Evolutionary conservation across 352 stramenopile genomes (phyloP).

Genomic region (Phytophthora podocarpi): DNA sequence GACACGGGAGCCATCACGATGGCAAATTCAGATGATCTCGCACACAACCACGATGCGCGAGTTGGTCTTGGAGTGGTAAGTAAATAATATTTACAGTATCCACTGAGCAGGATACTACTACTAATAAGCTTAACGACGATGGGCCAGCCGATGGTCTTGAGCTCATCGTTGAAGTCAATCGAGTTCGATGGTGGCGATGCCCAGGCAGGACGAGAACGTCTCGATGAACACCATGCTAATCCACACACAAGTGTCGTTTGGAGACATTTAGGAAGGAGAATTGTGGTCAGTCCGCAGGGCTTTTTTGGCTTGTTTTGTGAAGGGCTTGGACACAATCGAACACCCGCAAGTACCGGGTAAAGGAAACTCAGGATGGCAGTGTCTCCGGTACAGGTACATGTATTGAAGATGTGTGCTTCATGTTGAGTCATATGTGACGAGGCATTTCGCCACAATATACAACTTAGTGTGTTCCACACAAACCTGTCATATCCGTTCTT

Average conservation of each 20-base stretch:
- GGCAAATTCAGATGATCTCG: conserved; percentile 86
- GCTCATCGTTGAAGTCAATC: conserved; percentile 97
- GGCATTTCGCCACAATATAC: too few species aligned
- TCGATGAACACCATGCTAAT: conserved; percentile 98
- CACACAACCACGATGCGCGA: conserved; percentile 90
- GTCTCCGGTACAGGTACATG: too few species aligned
- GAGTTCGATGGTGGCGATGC: conserved; percentile 97
- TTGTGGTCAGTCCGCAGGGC: too few species aligned
- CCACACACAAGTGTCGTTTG: too few species aligned
- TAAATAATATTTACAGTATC: conserved; percentile 98
- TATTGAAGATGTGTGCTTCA: too few species aligned
- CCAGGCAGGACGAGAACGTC: conserved; percentile 95
- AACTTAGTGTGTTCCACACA: neutral
- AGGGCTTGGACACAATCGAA: too few species aligned
- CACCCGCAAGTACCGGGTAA: too few species aligned
- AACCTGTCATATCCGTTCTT: too few species aligned
- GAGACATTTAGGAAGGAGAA: too few species aligned
- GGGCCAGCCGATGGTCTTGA: conserved; percentile 94
- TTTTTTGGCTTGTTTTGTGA: too few species aligned
- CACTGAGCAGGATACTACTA: conserved; percentile 92
- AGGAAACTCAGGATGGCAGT: too few species aligned
- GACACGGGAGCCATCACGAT: conserved; percentile 91
- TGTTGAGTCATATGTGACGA: too few species aligned
- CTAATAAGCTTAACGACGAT: conserved; percentile 98
- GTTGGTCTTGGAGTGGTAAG: conserved; percentile 91